Evolutionary conservation across 176 grass and related monocot genomes (phyloP), one percentile per base, ranked within the genome.

Genomic region (Saccharum spontaneum): DNA sequence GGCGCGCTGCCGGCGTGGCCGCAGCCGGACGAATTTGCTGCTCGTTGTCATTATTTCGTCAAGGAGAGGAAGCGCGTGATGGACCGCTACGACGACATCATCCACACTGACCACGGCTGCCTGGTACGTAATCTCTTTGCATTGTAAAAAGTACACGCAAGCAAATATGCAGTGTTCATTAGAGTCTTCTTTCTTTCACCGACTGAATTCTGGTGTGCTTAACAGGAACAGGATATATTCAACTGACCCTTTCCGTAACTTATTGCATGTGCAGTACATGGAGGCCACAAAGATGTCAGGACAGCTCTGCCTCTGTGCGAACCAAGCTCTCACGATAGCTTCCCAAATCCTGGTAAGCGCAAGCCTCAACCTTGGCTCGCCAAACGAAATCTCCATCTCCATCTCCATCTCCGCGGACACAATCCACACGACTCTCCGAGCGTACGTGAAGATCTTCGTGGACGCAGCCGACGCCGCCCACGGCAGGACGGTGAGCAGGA

Each of bases 221-320:
- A 3, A 2, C 28, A 34, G 3, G 2, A 34, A 34, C 33, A 34
- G 33, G 33, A 34, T 34, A 34, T 34, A 34, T 44, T 46, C 10
- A 48, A 34, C 33, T 34, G 33, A 48, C 46, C 13, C 46, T 48
- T 48, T 48, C 46, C 11, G 13, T 48, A 48, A 48, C 44, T 11
- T 14, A 46, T 46, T 48, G 13, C 46, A 48, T 48, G 46, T 48
- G 44, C 61, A 84, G 61, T 83, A 88, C 8, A 13, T 43, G 2
- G 86, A 88, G 15, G 75, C 87, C 12, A 73, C 57, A 8, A 13
- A 44, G 18, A 84, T 54, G 74, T 88, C 81, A 10, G 74, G 67
- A 26, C 33, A 45, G 30, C 3, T 88, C 67, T 88, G 81, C 31
- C 28, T 84, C 0, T 52, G 44, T 8, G 54, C 74, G 4, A 55